phyloP scores from a whole-genome alignment of 495 filamentous ascomycete genomes.

The Penicillium paxilli region DNA sequence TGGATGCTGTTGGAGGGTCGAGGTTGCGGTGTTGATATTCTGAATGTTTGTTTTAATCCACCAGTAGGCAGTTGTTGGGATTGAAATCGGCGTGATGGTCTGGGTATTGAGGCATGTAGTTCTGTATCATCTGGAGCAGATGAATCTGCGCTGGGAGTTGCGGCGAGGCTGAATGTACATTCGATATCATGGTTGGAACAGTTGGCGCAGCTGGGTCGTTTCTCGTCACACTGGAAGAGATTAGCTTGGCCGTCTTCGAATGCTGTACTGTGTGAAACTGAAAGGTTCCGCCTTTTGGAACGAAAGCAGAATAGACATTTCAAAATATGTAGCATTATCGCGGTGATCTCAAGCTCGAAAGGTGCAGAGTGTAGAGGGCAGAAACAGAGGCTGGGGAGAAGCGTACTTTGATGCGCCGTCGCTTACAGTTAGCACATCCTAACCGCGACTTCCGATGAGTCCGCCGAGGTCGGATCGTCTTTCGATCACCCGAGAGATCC shows the following conservation, averaged over 20 bases:
- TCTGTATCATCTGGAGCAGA: not conserved
- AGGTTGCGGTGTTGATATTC: not conserved
- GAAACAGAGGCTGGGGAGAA: not conserved
- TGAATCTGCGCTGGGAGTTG: slow-evolving; percentile 2
- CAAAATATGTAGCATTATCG: slow-evolving; percentile 2
- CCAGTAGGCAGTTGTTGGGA: slow-evolving; percentile 22
- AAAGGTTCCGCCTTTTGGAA: not conserved
- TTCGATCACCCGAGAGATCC: slow-evolving; percentile 2
- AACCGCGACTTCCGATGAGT: slow-evolving; percentile 35
- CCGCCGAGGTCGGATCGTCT: slow-evolving; percentile 18
- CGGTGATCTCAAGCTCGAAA: not conserved
- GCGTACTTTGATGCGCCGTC: slow-evolving; percentile 36
- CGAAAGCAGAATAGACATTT: not conserved
- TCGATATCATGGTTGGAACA: slow-evolving; percentile 29
- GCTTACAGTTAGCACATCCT: slow-evolving; percentile 36
- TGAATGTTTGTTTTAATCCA: slow-evolving; percentile 10
- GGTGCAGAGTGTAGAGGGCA: not conserved
- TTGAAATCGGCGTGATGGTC: slow-evolving; percentile 19
- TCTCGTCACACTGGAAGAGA: slow-evolving; percentile 36
- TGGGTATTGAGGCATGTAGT: not conserved
- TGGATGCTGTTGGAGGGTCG: not conserved
- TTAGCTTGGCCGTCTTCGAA: slow-evolving; percentile 2
- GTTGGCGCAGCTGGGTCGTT: slow-evolving; percentile 30
- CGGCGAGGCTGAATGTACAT: slow-evolving; percentile 23
- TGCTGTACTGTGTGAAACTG: not conserved